Base-by-base conservation (phyloP, 257 asterid genomes). In the Ilex aquifolium region DNA sequence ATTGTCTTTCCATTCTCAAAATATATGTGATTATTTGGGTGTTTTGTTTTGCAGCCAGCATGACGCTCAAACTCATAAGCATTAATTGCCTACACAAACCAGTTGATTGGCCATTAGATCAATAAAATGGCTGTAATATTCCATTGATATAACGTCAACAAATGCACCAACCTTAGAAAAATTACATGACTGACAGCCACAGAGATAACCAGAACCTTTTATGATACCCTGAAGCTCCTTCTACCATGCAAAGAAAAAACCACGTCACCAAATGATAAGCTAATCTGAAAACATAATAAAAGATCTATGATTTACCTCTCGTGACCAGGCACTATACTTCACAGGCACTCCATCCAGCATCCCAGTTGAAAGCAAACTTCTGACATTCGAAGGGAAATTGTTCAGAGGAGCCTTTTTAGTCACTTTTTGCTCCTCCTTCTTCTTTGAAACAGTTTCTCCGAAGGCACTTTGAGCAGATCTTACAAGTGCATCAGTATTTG, bases 61-160 rank as follows among this genome's bases (percentile, higher is more conserved):
- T 75, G 80, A 44, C 70, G 76, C 73, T 75, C 80, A 66, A 75
- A 75, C 68, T 75, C 80, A 27, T 75, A 75, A 27, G 80, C 80
- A 66, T 70, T 75, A 67, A 75, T 59, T 32, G 60, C 76, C 80
- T 75, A 64, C 7, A 60, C 14, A 49, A 49, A 4, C 54, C 6
- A 49, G 17, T 49, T 11, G 54, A 49, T 11, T n/a, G 17, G 54
- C 54, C 5, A 1, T 49, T 49, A 49, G 10, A 11, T 49, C n/a
- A 49, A 49, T 12, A 11, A 6, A 49, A 49, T 49, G 54, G 10
- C 4, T 12, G 6, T 6, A 49, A 12, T 3, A 49, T 6, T 49
- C 14, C 6, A 3, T 49, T 49, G 54, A 49, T 49, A 12, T 49
- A 11, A 49, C 6, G 14, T 49, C 10, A 15, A 49, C 42, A 36